These are phyloP conservation scores for Diplotaxis tenuifolia DNA, from an alignment of 345 rosid species.

Conservation along the genomic window DNA sequence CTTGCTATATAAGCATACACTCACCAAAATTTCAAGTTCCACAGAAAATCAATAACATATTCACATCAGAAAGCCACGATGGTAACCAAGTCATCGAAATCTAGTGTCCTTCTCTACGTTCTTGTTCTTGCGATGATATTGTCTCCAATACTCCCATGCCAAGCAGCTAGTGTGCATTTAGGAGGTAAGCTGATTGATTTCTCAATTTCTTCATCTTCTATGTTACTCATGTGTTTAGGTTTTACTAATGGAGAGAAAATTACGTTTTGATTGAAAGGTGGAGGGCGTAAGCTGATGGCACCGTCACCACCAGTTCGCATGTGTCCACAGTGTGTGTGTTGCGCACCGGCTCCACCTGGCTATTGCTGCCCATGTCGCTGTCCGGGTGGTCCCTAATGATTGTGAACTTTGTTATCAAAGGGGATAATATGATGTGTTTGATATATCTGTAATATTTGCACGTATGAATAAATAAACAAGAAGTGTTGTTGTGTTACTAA, in stretches of 20 bases:
- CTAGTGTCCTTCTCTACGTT: constrained; percentile 4
- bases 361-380: constrained; percentile 37
- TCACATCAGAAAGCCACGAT: constrained; percentile 10
- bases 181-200: constrained; percentile 19
- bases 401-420: background rate
- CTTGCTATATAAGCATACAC: constrained; percentile 10
- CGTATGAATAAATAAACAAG: constrained; percentile 4
- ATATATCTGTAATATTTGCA: background rate
- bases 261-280: constrained; percentile 6
- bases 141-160: constrained; percentile 25
- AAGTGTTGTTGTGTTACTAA: background rate
- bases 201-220: background rate
- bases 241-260: background rate
- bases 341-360: constrained; percentile 35
- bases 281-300: constrained; percentile 36
- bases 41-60: constrained; percentile 3
- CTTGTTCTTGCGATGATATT: constrained; percentile 21
- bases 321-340: constrained; percentile 40
- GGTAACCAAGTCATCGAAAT: constrained; percentile 13
- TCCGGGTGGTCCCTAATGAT: constrained; percentile 17
- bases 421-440: background rate
- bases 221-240: background rate
- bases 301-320: constrained; percentile 30
- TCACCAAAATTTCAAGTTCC: constrained; percentile 1
- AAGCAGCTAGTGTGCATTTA: constrained; percentile 22